Evolutionary conservation across 345 rosid genomes (phyloP).

Genomic region (Zanthoxylum bungeanum): DNA sequence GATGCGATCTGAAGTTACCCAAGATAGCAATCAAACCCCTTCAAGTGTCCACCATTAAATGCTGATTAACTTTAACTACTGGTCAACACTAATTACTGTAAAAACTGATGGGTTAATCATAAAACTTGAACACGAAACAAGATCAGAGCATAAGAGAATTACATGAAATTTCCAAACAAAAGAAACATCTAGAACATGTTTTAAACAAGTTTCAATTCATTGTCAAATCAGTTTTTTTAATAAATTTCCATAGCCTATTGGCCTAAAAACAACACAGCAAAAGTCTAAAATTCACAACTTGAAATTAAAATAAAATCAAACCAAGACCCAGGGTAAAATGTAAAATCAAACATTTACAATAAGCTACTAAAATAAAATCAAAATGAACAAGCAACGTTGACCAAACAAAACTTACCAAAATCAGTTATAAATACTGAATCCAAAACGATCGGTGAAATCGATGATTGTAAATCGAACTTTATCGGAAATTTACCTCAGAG

Average conservation of each 20-base stretch:
- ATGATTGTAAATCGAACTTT: background rate
- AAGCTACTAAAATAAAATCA: constrained; percentile 1
- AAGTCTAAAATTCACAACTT: too few relatives aligned
- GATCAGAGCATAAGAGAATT: background rate
- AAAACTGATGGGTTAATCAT: background rate
- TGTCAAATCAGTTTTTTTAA: too few relatives aligned
- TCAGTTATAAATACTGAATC: background rate
- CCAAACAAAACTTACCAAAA: background rate
- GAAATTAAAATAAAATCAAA: background rate
- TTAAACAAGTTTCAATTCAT: too few relatives aligned
- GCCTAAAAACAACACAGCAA: too few relatives aligned
- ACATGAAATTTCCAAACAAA: background rate
- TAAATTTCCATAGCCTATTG: background rate
- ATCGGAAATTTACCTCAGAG: background rate
- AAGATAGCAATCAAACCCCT: background rate
- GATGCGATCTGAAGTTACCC: background rate
- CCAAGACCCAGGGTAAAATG: background rate
- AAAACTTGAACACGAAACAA: background rate
- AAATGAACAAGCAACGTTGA: background rate
- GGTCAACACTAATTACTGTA: background rate
- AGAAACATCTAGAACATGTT: background rate
- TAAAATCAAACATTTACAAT: constrained; percentile 2
- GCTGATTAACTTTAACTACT: background rate
- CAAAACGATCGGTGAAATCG: background rate
- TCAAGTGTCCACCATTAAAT: background rate